Conservation (phyloP, 768 basidiomycete genomes). For the Russula virescens region DNA sequence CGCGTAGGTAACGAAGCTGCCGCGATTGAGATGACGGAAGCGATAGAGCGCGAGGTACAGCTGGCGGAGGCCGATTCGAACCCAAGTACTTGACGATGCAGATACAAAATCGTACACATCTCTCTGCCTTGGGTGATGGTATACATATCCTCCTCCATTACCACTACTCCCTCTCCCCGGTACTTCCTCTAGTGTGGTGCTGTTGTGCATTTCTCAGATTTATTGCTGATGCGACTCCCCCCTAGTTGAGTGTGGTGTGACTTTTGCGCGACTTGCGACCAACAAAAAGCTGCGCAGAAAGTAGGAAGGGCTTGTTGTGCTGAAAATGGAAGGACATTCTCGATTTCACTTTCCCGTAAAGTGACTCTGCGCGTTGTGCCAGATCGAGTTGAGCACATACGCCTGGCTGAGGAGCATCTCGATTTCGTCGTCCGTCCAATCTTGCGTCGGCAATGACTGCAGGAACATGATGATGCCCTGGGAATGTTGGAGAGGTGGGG, state of each 20-base stretch:
- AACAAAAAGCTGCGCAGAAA: background rate
- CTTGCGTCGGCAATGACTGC: slow-evolving; percentile 85
- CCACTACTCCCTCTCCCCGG: background rate
- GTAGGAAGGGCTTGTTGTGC: background rate
- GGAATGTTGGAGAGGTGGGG: background rate
- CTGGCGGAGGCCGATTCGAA: slow-evolving; percentile 37
- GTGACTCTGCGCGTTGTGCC: slow-evolving; percentile 91
- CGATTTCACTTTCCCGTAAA: slow-evolving; percentile 51
- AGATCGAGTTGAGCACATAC: slow-evolving; percentile 87
- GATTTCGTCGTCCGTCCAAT: slow-evolving; percentile 94
- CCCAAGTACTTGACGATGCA: slow-evolving; percentile 23
- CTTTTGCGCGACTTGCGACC: background rate
- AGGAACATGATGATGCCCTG: slow-evolving; percentile 99
- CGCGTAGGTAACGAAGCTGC: slow-evolving; percentile 55
- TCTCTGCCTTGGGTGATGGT: slow-evolving; percentile 22
- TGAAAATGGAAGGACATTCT: background rate
- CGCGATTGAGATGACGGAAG: slow-evolving; percentile 51
- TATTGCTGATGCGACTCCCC: background rate
- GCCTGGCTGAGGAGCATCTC: slow-evolving; percentile 94
- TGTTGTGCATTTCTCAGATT: background rate
- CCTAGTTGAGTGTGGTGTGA: background rate
- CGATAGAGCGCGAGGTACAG: slow-evolving; percentile 57
- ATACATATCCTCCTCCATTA: background rate
- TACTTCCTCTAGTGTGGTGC: background rate
- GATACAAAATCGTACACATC: slow-evolving; percentile 19